Conservation (phyloP, 495 filamentous ascomycete species). For the Xylaria curta region DNA sequence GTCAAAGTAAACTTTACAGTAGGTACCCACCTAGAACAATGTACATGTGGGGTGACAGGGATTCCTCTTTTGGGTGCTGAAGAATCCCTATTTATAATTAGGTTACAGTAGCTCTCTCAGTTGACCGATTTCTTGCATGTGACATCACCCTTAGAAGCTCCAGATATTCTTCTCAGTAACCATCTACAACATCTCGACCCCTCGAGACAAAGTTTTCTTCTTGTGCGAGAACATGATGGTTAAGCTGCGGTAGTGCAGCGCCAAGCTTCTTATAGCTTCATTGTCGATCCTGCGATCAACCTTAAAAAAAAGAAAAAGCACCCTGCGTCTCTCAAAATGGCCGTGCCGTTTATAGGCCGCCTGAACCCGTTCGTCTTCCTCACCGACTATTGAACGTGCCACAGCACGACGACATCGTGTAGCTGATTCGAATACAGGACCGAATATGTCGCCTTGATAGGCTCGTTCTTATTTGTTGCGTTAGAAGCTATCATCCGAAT, state of each 20-base stretch:
- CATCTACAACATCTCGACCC: background rate
- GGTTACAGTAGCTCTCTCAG: background rate
- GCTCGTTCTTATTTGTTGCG: slow-evolving; percentile 79
- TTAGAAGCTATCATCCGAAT: slow-evolving; percentile 82
- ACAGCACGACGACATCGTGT: background rate
- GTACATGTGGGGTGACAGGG: slow-evolving; percentile 15
- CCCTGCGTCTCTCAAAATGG: slow-evolving; percentile 57
- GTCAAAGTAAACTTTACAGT: background rate
- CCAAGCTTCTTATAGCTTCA: slow-evolving; percentile 26
- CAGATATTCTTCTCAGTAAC: background rate
- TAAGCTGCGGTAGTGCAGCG: slow-evolving; percentile 33
- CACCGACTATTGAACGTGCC: background rate
- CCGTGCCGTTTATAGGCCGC: slow-evolving; percentile 83
- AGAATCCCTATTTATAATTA: slow-evolving; percentile 8
- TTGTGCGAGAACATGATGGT: slow-evolving; percentile 31
- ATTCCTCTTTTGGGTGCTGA: background rate
- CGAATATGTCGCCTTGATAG: slow-evolving; percentile 86
- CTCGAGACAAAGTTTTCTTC: background rate
- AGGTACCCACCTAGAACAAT: background rate
- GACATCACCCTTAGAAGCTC: slow-evolving; percentile 29
- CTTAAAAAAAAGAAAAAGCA: background rate
- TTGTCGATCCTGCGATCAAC: background rate
- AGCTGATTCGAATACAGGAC: slow-evolving; percentile 49
- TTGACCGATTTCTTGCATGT: slow-evolving; percentile 30
- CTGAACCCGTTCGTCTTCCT: slow-evolving; percentile 67